Percentiles rank a stretch among this genome's conserved stretches.
Evolutionary conservation across 768 basidiomycete species (phyloP).

Genomic region (Rhizopogon salebrosus): DNA sequence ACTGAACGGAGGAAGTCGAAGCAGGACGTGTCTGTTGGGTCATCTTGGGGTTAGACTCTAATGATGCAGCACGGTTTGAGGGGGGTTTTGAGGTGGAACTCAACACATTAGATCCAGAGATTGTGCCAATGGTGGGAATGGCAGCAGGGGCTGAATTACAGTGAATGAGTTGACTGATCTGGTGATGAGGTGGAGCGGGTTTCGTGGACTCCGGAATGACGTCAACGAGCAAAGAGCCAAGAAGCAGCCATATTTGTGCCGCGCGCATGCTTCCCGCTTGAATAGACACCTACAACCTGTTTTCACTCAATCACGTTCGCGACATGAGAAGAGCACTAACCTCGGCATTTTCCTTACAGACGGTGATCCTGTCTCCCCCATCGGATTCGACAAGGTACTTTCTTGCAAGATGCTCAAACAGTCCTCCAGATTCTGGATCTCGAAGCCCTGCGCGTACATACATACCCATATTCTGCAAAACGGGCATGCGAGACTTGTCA

Average conservation of each 20-base stretch:
- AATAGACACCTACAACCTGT: slow-evolving; percentile 45
- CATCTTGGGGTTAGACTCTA: slow-evolving; percentile 15
- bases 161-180: slow-evolving; percentile 26
- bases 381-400: slow-evolving; percentile 43
- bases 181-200: slow-evolving; percentile 19
- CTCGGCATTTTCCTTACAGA: slow-evolving; percentile 45
- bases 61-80: slow-evolving; percentile 22
- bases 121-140: slow-evolving; percentile 22
- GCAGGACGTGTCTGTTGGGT: slow-evolving; percentile 4
- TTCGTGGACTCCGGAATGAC: slow-evolving; percentile 34
- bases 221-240: slow-evolving; percentile 52
- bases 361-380: slow-evolving; percentile 41
- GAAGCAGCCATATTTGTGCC: slow-evolving; percentile 64
- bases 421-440: slow-evolving; percentile 15
- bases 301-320: background rate
- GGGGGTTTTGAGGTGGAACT: slow-evolving; percentile 14
- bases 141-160: slow-evolving; percentile 39
- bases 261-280: slow-evolving; percentile 49
- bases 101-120: slow-evolving; percentile 2
- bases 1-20: slow-evolving; percentile 20
- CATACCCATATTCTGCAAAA: slow-evolving; percentile 54
- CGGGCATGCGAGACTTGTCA: slow-evolving; percentile 46
- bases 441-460: slow-evolving; percentile 22
- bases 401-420: slow-evolving; percentile 57
- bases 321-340: slow-evolving; percentile 23